Evolutionary conservation across 257 asterid genomes (phyloP).

Genomic region (Nicotiana tomentosiformis): DNA sequence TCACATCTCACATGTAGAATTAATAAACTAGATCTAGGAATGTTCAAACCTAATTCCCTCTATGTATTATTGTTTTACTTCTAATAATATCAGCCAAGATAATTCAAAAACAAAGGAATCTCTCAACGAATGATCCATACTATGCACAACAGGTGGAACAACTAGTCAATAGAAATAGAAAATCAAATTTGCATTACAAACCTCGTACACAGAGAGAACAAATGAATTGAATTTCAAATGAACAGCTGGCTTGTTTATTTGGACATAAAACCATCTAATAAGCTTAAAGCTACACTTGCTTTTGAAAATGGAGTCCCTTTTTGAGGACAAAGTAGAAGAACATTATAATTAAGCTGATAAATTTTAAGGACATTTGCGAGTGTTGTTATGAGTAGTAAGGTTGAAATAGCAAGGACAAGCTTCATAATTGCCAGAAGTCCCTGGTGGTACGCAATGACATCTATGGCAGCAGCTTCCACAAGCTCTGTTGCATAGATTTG

Average conservation of each 20-base stretch:
- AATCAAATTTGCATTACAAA: neutral
- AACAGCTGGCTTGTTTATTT: neutral
- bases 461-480: slow-evolving; percentile 29
- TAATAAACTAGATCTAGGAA: neutral
- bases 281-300: neutral
- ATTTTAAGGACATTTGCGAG: slow-evolving; percentile 23
- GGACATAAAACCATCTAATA: neutral
- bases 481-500: slow-evolving; percentile 30
- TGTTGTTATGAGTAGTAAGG: slow-evolving; percentile 15
- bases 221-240: neutral
- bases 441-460: slow-evolving; percentile 31
- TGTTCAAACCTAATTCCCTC: neutral
- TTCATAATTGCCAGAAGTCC: slow-evolving; percentile 26
- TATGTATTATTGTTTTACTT: neutral
- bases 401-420: slow-evolving; percentile 27
- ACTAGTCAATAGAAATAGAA: neutral
- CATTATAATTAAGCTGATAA: too few species aligned
- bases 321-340: neutral
- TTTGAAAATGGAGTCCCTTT: neutral
- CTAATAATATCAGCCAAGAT: neutral
- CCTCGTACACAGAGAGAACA: neutral
- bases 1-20: too few species aligned
- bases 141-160: neutral
- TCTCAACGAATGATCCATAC: too few species aligned
- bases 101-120: neutral